A percentile compares a stretch with the other conserved stretches of the same genome.
Conservation (phyloP, 345 rosid species). For the Brassica cretica region DNA sequence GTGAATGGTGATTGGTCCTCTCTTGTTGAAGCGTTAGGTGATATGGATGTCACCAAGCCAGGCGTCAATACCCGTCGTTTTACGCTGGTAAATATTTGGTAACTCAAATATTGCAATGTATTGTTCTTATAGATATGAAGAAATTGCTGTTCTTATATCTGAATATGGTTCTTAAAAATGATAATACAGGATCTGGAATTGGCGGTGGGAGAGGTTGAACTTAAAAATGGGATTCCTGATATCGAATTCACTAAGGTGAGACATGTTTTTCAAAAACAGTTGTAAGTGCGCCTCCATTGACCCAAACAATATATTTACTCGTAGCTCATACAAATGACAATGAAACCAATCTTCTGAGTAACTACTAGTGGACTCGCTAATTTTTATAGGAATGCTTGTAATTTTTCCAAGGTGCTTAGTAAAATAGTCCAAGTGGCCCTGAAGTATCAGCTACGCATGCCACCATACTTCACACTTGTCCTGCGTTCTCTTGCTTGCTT, state of each 20-base stretch:
- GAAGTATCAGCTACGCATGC: conserved; percentile 93
- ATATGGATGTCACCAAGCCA: conserved; percentile 90
- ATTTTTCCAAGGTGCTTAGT: conserved; percentile 62
- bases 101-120: not conserved
- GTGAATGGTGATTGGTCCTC: conserved; percentile 90
- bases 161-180: conserved; percentile 20
- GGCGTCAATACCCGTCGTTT: conserved; percentile 69
- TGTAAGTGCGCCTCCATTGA: conserved; percentile 22
- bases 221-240: conserved; percentile 82
- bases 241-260: conserved; percentile 93
- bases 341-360: conserved; percentile 7
- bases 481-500: conserved; percentile 94
- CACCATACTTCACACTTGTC: conserved; percentile 91
- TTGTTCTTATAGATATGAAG: too few species aligned
- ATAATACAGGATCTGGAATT: conserved; percentile 77
- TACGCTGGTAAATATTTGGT: conserved; percentile 57
- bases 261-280: conserved; percentile 12
- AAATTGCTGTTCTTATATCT: conserved; percentile 15
- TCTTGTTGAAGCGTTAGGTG: conserved; percentile 72
- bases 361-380: not conserved
- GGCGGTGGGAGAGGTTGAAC: conserved; percentile 79
- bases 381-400: not conserved
- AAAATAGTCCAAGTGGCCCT: conserved; percentile 84
- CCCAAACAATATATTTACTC: not conserved
- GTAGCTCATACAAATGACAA: not conserved